Percentiles rank a stretch among this genome's conserved stretches.
These are phyloP conservation scores for Xylaria telfairii DNA, from an alignment of 495 filamentous ascomycete species.

Conservation along the genomic window DNA sequence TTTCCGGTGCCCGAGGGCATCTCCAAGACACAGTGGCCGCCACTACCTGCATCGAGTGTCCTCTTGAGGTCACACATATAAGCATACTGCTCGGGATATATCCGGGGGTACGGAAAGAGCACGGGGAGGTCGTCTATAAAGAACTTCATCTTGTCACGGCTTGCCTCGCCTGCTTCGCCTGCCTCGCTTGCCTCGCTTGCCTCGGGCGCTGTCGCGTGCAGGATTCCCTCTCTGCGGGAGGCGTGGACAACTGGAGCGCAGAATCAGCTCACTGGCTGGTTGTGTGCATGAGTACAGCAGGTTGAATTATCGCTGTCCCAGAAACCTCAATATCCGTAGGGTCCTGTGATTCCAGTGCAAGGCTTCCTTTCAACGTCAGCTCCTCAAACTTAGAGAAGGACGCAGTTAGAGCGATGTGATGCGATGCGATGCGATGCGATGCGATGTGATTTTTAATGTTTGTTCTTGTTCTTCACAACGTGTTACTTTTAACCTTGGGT, in stretches of 20 bases:
- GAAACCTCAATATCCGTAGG: neutral
- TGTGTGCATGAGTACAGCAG: neutral
- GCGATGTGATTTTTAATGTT: neutral
- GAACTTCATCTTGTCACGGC: slow-evolving; percentile 79
- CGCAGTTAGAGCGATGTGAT: neutral
- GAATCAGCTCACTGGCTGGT: neutral
- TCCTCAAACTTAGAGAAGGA: neutral
- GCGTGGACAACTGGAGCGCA: neutral
- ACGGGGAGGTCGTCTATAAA: slow-evolving; percentile 95
- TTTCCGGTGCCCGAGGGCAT: slow-evolving; percentile 99
- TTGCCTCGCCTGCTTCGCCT: neutral
- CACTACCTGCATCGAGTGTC: slow-evolving; percentile 78
- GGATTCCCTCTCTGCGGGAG: neutral
- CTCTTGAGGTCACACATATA: slow-evolving; percentile 99
- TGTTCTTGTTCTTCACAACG: neutral
- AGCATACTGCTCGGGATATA: slow-evolving; percentile 76
- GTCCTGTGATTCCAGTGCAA: neutral
- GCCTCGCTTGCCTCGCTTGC: too few species aligned
- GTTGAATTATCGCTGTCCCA: neutral
- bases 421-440: neutral
- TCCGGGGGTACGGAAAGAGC: slow-evolving; percentile 95
- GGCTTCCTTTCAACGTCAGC: neutral
- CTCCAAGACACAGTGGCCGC: slow-evolving; percentile 96
- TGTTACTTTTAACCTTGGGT: neutral
- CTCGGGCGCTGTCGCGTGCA: neutral